phyloP scores from a whole-genome alignment of 2,329 filamentous ascomycete genomes.

The Acarospora socialis region DNA sequence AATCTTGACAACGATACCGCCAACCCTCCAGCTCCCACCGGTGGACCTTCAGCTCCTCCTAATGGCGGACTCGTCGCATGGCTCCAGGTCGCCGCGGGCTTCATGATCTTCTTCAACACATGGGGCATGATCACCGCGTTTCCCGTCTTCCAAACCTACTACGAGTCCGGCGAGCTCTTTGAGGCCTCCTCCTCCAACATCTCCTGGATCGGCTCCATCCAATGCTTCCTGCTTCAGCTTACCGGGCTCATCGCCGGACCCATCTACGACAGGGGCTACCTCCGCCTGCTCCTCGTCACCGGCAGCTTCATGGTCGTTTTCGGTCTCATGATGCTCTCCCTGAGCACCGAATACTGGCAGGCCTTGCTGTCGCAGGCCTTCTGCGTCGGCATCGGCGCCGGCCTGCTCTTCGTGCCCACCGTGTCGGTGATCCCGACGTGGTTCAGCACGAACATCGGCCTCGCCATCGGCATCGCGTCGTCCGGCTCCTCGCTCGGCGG shows the following conservation, averaged over 20 bases:
- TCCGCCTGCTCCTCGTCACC: conserved; percentile 27
- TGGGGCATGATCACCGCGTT: conserved; percentile 15
- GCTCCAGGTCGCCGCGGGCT: conserved; percentile 21
- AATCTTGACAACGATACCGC: no score
- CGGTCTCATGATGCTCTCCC: conserved; percentile 37
- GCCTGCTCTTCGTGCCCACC: conserved; percentile 26
- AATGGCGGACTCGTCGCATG: conserved; percentile 22
- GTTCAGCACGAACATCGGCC: conserved; percentile 34
- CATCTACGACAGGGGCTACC: conserved; percentile 36
- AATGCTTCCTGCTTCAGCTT: no score
- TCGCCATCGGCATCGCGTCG: conserved; percentile 35
- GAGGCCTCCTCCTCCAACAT: conserved; percentile 1
- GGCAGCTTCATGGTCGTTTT: conserved; percentile 33
- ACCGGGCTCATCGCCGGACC: conserved; percentile 33
- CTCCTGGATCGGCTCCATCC: conserved; percentile 5
- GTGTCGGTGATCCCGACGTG: conserved; percentile 35
- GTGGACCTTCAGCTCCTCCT: conserved; percentile 14
- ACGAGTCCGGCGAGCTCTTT: conserved; percentile 2
- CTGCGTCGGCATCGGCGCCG: conserved; percentile 33
- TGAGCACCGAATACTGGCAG: conserved; percentile 35
- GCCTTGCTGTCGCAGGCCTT: conserved; percentile 36
- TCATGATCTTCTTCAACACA: conserved; percentile 22
- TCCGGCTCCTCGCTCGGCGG: conserved; percentile 38
- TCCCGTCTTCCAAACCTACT: conserved; percentile 7
- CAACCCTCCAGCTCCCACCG: no score